Evolutionary conservation across 1,139 yeast species (phyloP).

Genomic region (Suhomyces wounanorum): DNA sequence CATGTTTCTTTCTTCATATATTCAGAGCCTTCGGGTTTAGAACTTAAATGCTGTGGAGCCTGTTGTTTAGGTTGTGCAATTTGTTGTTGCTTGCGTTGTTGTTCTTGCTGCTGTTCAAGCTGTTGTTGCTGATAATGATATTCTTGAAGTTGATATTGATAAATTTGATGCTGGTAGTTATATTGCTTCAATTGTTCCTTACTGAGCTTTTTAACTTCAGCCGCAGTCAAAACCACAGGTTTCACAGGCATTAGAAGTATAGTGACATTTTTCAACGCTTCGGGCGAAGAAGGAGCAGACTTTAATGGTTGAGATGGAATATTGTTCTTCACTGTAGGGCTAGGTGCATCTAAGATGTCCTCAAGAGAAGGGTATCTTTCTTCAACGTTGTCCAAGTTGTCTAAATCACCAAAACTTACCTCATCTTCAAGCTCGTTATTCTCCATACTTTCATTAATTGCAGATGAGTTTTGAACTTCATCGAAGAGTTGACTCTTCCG

Average conservation of each 20-base stretch:
- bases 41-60: background rate
- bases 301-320: background rate
- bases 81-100: conserved; percentile 7
- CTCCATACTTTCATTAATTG: background rate
- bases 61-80: background rate
- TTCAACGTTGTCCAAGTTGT: conserved; percentile 43
- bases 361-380: conserved; percentile 49
- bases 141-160: conserved; percentile 20
- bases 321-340: background rate
- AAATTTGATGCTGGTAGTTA: conserved; percentile 26
- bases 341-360: conserved; percentile 24
- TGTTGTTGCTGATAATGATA: conserved; percentile 15
- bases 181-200: conserved; percentile 28
- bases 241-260: conserved; percentile 18
- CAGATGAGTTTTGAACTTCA: background rate
- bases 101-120: background rate
- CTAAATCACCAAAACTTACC: conserved; percentile 31
- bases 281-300: background rate
- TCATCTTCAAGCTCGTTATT: conserved; percentile 16
- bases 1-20: conserved; percentile 42
- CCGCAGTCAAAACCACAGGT: conserved; percentile 20
- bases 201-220: conserved; percentile 21
- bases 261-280: background rate
- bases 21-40: conserved; percentile 17
- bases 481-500: conserved; percentile 3